A percentile compares a stretch with the other conserved stretches of the same genome.
Evolutionary conservation across 352 stramenopile species (phyloP).

Genomic region (Phytophthora hybrid): DNA sequence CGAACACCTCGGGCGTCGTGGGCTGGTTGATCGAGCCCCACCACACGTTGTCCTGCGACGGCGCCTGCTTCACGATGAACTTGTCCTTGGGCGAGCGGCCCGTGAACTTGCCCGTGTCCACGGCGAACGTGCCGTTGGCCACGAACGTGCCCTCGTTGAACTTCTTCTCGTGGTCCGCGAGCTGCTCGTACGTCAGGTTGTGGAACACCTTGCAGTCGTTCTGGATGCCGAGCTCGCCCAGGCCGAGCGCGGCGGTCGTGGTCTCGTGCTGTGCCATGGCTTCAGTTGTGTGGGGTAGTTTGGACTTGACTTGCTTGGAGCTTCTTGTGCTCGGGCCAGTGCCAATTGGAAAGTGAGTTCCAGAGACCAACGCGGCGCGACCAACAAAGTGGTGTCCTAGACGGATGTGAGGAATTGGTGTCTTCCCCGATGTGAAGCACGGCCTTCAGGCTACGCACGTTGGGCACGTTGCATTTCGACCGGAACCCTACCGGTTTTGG

Average conservation of each 20-base stretch:
- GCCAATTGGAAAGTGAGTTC: not conserved
- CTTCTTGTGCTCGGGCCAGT: conserved; percentile 12
- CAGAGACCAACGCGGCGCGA: not conserved
- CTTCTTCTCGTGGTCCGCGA: conserved; percentile 94
- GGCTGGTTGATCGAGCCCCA: conserved; percentile 98
- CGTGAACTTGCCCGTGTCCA: conserved; percentile 99
- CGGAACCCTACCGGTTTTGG: not conserved
- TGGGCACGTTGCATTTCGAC: conserved; percentile 1
- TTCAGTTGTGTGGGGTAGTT: conserved; percentile 1
- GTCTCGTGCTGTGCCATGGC: conserved; percentile 68
- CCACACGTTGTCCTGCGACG: conserved; percentile 95
- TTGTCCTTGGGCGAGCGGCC: conserved; percentile 98
- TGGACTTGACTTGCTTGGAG: not conserved
- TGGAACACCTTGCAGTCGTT: conserved; percentile 89
- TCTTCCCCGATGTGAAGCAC: not conserved
- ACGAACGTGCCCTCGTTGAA: conserved; percentile 94
- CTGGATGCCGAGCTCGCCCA: conserved; percentile 60
- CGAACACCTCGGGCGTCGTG: conserved; percentile 94
- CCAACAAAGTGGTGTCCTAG: not conserved
- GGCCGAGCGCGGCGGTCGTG: conserved; percentile 57
- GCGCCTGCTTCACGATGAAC: conserved; percentile 96
- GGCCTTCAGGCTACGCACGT: not conserved
- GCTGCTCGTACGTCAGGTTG: conserved; percentile 97
- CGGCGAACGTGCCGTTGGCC: conserved; percentile 94
- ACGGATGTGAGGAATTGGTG: not conserved